Percentiles rank a stretch among this genome's conserved stretches.
Evolutionary conservation across 257 asterid species (phyloP).

Genomic region (Henckelia pumila): DNA sequence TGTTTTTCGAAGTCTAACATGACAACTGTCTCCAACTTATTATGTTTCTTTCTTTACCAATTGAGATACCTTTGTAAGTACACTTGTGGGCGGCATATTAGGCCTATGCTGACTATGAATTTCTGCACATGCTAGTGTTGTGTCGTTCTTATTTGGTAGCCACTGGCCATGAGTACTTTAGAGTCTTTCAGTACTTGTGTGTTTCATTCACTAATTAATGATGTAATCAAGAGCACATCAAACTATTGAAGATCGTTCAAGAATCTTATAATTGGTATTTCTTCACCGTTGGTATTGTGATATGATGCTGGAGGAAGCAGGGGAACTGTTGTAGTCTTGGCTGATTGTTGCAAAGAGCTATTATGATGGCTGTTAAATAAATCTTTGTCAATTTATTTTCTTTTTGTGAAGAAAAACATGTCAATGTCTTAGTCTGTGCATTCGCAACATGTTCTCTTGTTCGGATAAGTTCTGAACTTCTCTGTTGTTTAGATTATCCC

Average conservation of each 20-base stretch:
- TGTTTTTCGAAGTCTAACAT: constrained; percentile 14
- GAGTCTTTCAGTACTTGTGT: neutral
- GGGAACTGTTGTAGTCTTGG: neutral
- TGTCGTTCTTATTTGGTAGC: neutral
- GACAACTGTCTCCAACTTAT: neutral
- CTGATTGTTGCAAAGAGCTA: neutral
- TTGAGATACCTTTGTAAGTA: constrained; percentile 1
- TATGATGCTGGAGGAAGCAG: constrained; percentile 2
- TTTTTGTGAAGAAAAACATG: neutral
- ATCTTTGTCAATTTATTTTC: neutral
- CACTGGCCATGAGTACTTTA: neutral
- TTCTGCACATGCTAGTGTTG: neutral
- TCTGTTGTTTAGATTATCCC: neutral
- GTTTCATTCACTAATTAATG: neutral
- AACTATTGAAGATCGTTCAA: neutral
- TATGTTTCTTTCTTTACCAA: neutral
- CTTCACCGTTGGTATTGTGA: neutral
- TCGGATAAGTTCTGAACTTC: neutral
- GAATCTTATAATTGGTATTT: neutral
- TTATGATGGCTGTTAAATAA: neutral
- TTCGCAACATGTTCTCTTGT: neutral
- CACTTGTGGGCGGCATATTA: constrained; percentile 4
- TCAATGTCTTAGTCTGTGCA: neutral
- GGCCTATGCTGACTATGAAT: neutral
- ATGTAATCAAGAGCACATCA: neutral